phyloP scores from a whole-genome alignment of 495 filamentous ascomycete species.

The Bryoglossum gracile region DNA sequence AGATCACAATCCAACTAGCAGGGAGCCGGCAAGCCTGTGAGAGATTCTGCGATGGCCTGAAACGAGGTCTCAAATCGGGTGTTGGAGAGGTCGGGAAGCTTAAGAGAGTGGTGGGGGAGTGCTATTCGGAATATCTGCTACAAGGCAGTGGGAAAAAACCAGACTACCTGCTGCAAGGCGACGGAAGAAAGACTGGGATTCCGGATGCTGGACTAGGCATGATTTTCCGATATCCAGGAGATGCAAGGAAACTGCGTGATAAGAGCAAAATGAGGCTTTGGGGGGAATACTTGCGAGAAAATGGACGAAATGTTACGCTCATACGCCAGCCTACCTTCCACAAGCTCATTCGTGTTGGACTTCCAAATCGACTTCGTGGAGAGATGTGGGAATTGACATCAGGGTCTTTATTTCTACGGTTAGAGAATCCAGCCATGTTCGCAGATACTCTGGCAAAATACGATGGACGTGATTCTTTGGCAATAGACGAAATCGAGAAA shows the following conservation, averaged over 20 bases:
- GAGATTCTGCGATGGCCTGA: conserved; percentile 90
- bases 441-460: conserved; percentile 76
- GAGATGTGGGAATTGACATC: conserved; percentile 96
- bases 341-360: conserved; percentile 89
- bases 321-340: conserved; percentile 95
- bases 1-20: conserved; percentile 81
- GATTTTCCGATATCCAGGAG: conserved; percentile 85
- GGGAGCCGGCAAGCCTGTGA: conserved; percentile 86
- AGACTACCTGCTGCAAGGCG: too few species aligned
- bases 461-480: conserved; percentile 75
- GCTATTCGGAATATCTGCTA: conserved; percentile 91
- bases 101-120: conserved; percentile 66
- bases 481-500: conserved; percentile 98
- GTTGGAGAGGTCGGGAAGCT: conserved; percentile 82
- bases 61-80: conserved; percentile 74
- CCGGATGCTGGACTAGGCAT: conserved; percentile 91
- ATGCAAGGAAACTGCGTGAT: conserved; percentile 91
- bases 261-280: conserved; percentile 95
- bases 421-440: conserved; percentile 80
- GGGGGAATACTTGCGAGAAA: conserved; percentile 94
- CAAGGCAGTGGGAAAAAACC: conserved; percentile 48
- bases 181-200: too few species aligned
- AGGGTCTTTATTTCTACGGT: conserved; percentile 77
- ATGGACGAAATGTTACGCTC: conserved; percentile 86
- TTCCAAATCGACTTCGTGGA: conserved; percentile 87